These are phyloP conservation scores for Phoma sp. DNA, from an alignment of 2,329 filamentous ascomycete species.

Conservation along the genomic window DNA sequence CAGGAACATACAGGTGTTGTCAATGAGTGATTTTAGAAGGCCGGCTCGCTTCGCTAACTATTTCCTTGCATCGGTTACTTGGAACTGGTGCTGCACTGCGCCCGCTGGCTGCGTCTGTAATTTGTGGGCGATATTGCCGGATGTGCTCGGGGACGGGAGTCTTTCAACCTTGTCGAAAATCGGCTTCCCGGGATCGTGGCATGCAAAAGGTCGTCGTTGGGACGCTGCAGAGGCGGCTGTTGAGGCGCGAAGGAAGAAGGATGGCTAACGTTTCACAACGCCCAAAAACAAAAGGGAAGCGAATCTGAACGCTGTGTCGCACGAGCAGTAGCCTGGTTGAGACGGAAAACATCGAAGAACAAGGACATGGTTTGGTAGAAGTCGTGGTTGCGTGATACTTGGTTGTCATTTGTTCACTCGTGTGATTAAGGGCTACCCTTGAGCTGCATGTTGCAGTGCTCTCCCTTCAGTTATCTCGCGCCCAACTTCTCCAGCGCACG, in stretches of 20 bases:
- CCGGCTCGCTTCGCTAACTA: background rate
- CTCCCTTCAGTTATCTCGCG: slow-evolving; percentile 66
- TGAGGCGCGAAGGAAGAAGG: background rate
- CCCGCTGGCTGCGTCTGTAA: background rate
- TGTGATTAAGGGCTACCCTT: slow-evolving; percentile 11
- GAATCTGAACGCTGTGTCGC: background rate
- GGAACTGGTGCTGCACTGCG: background rate
- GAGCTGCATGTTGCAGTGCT: slow-evolving; percentile 12
- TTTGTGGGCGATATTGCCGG: background rate
- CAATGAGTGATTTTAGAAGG: background rate
- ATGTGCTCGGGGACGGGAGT: slow-evolving; percentile 1
- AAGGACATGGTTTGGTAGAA: background rate
- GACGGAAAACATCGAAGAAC: background rate
- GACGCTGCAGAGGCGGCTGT: background rate
- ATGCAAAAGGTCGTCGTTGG: background rate
- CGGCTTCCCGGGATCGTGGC: background rate
- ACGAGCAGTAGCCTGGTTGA: background rate
- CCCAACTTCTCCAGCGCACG: slow-evolving; percentile 90
- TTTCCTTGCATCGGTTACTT: background rate
- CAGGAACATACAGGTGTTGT: background rate
- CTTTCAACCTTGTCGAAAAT: background rate
- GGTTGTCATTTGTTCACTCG: slow-evolving; percentile 20
- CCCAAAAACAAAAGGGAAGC: background rate
- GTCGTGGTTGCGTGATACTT: slow-evolving; percentile 6
- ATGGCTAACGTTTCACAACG: slow-evolving; percentile 6